Evolutionary conservation across 257 asterid genomes (phyloP).

Genomic region (Ophiorrhiza pumila): DNA sequence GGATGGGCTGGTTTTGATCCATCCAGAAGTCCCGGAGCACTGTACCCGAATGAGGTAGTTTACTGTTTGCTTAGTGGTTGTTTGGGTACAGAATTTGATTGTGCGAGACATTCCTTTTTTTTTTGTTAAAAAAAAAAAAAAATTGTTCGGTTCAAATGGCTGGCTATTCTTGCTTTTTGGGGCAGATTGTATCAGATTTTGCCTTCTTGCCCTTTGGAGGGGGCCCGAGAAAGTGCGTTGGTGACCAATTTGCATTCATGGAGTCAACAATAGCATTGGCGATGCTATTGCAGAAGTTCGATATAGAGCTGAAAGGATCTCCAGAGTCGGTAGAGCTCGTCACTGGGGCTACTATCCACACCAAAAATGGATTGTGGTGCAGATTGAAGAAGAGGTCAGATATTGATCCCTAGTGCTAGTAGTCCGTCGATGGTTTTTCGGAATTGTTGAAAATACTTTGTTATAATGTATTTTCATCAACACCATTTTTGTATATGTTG

Average conservation of each 20-base stretch:
- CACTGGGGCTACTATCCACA: slow-evolving; percentile 95
- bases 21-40: slow-evolving; percentile 86
- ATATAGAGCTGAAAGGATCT: slow-evolving; percentile 52
- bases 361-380: slow-evolving; percentile 91
- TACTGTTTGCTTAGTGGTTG: background rate
- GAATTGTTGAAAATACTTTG: too few relatives aligned
- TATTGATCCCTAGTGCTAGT: slow-evolving; percentile 1
- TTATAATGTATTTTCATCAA: too few relatives aligned
- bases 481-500: too few relatives aligned
- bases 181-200: slow-evolving; percentile 73
- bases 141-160: background rate
- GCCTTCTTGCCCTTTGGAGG: slow-evolving; percentile 98
- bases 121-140: too few relatives aligned
- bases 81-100: too few relatives aligned
- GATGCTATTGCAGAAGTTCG: slow-evolving; percentile 63
- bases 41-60: slow-evolving; percentile 88
- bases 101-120: too few relatives aligned
- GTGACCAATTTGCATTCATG: slow-evolving; percentile 96
- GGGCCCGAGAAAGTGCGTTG: slow-evolving; percentile 96
- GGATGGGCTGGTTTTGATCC: slow-evolving; percentile 99
- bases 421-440: too few relatives aligned
- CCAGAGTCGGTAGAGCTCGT: slow-evolving; percentile 77
- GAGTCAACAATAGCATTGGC: slow-evolving; percentile 93
- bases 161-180: slow-evolving; percentile 7
- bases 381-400: slow-evolving; percentile 53